A percentile compares a stretch with the other conserved stretches of the same genome.
Evolutionary conservation across 176 grass and related monocot genomes (phyloP).

Genomic region (Bolboschoenus planiculmis): DNA sequence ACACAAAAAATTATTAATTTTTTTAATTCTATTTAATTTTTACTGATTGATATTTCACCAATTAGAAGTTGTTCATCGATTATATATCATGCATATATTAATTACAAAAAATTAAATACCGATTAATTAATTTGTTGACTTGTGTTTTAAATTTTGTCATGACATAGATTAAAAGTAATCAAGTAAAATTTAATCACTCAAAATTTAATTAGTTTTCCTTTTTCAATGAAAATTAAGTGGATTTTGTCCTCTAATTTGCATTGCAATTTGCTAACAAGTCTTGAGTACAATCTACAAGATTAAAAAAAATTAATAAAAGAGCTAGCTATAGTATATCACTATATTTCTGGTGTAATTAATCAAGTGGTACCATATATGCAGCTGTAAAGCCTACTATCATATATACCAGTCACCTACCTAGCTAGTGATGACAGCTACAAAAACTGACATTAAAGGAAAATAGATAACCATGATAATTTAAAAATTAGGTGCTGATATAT

Average conservation of each 20-base stretch:
- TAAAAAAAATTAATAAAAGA: no score
- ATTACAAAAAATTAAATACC: neutral
- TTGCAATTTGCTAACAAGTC: neutral
- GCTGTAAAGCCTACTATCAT: neutral
- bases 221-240: no score
- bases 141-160: neutral
- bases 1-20: neutral
- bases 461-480: neutral
- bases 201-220: no score
- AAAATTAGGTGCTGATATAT: no score
- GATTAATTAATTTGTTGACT: neutral
- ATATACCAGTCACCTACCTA: neutral
- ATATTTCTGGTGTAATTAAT: no score
- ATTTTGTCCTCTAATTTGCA: neutral
- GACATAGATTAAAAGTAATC: no score
- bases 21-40: neutral
- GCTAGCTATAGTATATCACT: no score
- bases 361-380: no score
- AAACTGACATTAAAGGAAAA: neutral
- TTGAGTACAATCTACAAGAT: neutral
- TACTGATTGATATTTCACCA: neutral
- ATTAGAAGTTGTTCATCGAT: neutral
- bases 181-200: no score
- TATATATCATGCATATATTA: neutral
- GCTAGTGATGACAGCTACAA: neutral